Evolutionary conservation across 2,329 filamentous ascomycete species (phyloP), one percentile per base, ranked within the genome.

Genomic region (Sporothrix mexicana): DNA sequence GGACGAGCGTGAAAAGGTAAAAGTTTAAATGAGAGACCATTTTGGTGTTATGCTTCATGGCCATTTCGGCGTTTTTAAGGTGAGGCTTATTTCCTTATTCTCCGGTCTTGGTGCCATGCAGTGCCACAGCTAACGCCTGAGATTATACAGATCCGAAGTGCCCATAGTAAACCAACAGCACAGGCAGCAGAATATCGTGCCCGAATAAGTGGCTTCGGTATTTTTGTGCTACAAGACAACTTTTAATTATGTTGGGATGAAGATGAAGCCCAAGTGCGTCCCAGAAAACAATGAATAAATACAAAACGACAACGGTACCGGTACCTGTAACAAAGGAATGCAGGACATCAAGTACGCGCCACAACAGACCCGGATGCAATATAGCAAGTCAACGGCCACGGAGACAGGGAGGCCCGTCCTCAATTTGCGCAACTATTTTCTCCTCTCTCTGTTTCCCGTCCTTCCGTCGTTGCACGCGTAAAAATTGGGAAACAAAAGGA

Each of bases 81-180:
- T 68, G 67, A 71, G 25, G 61, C 55, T 71, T 71, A 71, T 59
- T 73, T 51, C 68, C 47, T 71, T 71, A 71, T 67, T 73, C 43
- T 71, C 72, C 61, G 72, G 43, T 45, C 49, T 49, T 45, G 67
- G 59, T 68, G 53, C 53, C 72, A 73, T 73, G 69, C 61, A 9
- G 72, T 73, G 72, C 41, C 53, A 73, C 72, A 59, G 51, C 47
- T 4, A 55, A 64, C n/a, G 57, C 15, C 47, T 41, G n/a, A 36
- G 23, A 51, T 36, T 68, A 69, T 43, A 62, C 57, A 36, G 17
- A 7, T 5, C 5, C 9, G 8, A 66, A 64, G 6, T n/a, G 10
- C 23, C 36, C 7, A n/a, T 36, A 49, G 36, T 62, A 25, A 20
- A 61, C n/a, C 20, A 23, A 36, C 49, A 49, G 2, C 5, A 20